phyloP scores from a whole-genome alignment of 2,329 filamentous ascomycete genomes.

The Penicillium thymicola region DNA sequence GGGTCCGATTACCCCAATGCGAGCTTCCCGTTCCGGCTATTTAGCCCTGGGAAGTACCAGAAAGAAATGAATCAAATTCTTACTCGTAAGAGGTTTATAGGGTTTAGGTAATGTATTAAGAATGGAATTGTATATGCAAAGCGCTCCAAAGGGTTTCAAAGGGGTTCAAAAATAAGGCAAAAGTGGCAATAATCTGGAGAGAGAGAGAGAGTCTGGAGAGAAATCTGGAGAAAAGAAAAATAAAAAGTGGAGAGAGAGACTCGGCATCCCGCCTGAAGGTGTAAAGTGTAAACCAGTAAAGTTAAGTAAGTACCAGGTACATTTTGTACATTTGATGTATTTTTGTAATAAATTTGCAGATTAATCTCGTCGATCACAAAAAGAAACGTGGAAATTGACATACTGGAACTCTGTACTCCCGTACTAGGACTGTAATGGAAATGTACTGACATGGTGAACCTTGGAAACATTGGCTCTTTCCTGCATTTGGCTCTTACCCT shows the following conservation, averaged over 20 bases:
- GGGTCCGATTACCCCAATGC: constrained; percentile 24
- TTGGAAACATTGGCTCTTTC: neutral
- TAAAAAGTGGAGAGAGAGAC: neutral
- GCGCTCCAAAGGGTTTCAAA: neutral
- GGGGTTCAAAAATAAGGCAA: neutral
- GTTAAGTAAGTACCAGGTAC: neutral
- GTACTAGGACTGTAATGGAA: neutral
- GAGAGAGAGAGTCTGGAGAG: neutral
- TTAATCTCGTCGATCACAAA: neutral
- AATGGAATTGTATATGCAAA: neutral
- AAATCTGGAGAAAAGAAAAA: neutral
- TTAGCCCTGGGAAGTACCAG: neutral
- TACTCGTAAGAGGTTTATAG: neutral
- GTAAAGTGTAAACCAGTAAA: neutral
- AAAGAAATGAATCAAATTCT: neutral
- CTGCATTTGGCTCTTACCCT: constrained; percentile 17
- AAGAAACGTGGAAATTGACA: neutral
- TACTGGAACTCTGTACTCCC: neutral
- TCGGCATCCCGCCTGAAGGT: neutral
- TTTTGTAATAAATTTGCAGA: neutral
- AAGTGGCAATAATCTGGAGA: too few species aligned
- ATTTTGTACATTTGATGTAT: too few species aligned
- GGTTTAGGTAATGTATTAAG: neutral
- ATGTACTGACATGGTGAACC: neutral
- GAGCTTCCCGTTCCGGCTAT: constrained; percentile 8